These are phyloP conservation scores for Dothiorella sarmentorum DNA, from an alignment of 2,329 filamentous ascomycete genomes.

Conservation along the genomic window DNA sequence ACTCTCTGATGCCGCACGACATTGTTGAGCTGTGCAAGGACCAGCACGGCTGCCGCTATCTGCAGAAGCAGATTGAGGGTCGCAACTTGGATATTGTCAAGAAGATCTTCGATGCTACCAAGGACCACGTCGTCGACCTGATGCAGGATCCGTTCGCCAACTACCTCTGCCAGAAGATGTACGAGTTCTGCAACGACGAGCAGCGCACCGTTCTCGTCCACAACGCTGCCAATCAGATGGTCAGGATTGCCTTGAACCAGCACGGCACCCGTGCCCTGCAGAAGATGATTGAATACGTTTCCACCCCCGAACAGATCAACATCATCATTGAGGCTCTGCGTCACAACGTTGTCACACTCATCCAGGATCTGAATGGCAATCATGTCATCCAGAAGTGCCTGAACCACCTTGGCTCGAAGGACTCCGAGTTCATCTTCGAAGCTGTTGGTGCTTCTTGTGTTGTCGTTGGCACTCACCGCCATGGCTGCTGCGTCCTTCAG, in stretches of 20 bases:
- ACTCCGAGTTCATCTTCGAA: conserved; percentile 96
- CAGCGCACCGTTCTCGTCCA: conserved; percentile 91
- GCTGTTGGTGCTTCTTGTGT: conserved; percentile 85
- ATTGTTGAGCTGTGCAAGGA: conserved; percentile 94
- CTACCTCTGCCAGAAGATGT: conserved; percentile 96
- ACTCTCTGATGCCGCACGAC: conserved; percentile 72
- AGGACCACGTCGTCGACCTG: conserved; percentile 88
- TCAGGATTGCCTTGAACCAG: conserved; percentile 92
- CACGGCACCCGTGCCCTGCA: conserved; percentile 94
- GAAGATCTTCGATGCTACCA: conserved; percentile 92
- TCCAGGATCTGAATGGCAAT: conserved; percentile 96
- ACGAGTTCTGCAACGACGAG: conserved; percentile 92
- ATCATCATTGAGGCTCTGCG: conserved; percentile 83
- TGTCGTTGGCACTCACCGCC: conserved; percentile 90
- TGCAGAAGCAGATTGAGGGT: conserved; percentile 97
- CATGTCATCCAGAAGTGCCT: conserved; percentile 99
- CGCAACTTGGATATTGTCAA: conserved; percentile 78
- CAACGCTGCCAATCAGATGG: conserved; percentile 83
- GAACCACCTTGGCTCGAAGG: conserved; percentile 79
- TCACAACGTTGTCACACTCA: conserved; percentile 83
- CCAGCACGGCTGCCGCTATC: conserved; percentile 92
- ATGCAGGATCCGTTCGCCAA: conserved; percentile 98
- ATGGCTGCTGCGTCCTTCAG: conserved; percentile 96
- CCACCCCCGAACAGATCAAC: conserved; percentile 74
- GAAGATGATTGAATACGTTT: conserved; percentile 99